phyloP scores from a whole-genome alignment of 2,329 filamentous ascomycete genomes.

The Penicillium expansum region DNA sequence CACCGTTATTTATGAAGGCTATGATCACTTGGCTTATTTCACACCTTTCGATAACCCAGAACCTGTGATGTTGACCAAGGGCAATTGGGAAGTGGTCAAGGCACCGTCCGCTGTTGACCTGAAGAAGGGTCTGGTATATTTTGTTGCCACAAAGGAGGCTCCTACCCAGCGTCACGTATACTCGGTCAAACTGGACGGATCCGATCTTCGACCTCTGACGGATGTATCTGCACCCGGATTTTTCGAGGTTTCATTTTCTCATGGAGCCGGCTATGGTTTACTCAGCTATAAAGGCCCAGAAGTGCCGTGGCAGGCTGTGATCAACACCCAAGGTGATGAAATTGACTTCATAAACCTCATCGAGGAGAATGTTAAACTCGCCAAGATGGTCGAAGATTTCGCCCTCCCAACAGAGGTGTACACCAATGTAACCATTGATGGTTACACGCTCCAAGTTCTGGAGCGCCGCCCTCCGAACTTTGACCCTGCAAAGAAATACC shows the following conservation, averaged over 20 bases:
- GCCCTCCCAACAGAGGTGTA: conserved; percentile 82
- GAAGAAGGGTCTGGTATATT: conserved; percentile 84
- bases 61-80: conserved; percentile 83
- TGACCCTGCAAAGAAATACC: conserved; percentile 77
- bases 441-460: conserved; percentile 67
- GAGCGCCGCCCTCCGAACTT: conserved; percentile 92
- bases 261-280: conserved; percentile 76
- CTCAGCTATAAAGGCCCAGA: conserved; percentile 79
- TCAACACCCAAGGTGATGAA: conserved; percentile 72
- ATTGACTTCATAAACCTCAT: conserved; percentile 66
- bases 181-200: conserved; percentile 79
- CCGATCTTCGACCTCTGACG: conserved; percentile 69
- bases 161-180: conserved; percentile 91
- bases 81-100: conserved; percentile 86
- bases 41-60: conserved; percentile 76
- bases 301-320: conserved; percentile 86
- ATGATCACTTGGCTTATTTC: conserved; percentile 92
- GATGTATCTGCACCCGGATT: conserved; percentile 71
- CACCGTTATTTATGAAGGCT: conserved; percentile 78
- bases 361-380: conserved; percentile 73
- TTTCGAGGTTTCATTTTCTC: conserved; percentile 81
- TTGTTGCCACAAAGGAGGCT: conserved; percentile 79
- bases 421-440: conserved; percentile 79
- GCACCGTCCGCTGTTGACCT: conserved; percentile 83
- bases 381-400: conserved; percentile 67